Base-by-base conservation (phyloP, 2,329 filamentous ascomycete species). In the Hansfordia pulvinata region DNA sequence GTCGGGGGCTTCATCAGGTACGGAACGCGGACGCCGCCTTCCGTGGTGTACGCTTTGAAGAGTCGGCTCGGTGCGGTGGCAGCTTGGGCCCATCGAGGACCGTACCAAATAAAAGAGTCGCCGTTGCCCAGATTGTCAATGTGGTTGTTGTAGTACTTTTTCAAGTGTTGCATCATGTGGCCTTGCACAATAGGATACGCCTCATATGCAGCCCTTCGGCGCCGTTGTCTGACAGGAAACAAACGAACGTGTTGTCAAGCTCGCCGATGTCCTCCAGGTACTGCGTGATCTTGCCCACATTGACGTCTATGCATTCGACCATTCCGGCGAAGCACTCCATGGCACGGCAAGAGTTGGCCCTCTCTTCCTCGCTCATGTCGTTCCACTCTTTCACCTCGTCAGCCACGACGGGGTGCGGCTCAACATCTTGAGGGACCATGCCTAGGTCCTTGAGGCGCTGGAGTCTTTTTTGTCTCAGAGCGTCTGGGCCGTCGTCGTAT, bases 311-410 rank as follows among this genome's bases (percentile, higher is more conserved):
- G 27, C 55, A 56, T 30, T 76, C 69, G 3, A 76, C 69, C 67
- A 77, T 76, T 9, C 56, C 72, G 0, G 72, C 70, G 31, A 66
- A 77, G 4, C 66, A 60, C 38, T 75, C 70, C 69, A 74, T 74
- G 0, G 64, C 60, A 14, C 51, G 58, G 37, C 45, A 58, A 7
- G 64, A 68, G 30, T 59, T 59, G 4, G 50, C 50, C 28, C 50
- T 50, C 31, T 62, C 60, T 16, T 63, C 57, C 1, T 54, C 46
- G 3, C 49, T 51, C 42, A 67, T 42, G 4, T 60, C 56, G 3
- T 45, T 41, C 64, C 64, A 69, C 19, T 57, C 44, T 35, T 57
- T 58, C 4, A 58, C 49, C 30, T 62, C 58, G 13, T 61, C 54
- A 4, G 58, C 58, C 1, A 66, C 54, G 2, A 68, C 57, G 0